Evolutionary conservation across 225 moss, liverwort and hornwort species (phyloP), one percentile per base, ranked within the genome.

Genomic region (Climacium dendroides): DNA sequence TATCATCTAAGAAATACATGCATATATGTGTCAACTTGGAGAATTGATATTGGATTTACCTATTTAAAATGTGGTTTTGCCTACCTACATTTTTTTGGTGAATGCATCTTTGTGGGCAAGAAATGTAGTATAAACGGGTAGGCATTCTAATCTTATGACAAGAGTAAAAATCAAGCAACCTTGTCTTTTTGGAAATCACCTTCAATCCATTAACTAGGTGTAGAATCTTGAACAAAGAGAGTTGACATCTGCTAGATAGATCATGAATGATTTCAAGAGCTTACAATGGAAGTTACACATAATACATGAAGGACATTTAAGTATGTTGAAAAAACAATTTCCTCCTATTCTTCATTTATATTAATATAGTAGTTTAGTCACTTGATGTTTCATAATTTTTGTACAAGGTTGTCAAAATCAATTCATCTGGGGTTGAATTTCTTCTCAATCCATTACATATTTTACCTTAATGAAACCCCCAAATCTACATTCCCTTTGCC

Each of bases 71-170:
- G 52, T 22, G 3, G 0, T 32, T 48, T 45, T 28, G 6, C 2
- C 2, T 45, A 45, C 17, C 6, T 6, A 6, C 0, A 0, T 0
- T 6, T 45, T 18, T 29, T 47, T 17, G 45, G 11, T 18, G 29
- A 47, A 43, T 45, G 73, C 10, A 73, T 29, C 47, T 29, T 47
- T 1, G 6, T 5, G 50, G 5, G 34, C 15, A 35, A 34, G 3
- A 43, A 52, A 20, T 50, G 13, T 0, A 0, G 3, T 5, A 20
- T 74, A 1, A n/a, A n/a, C n/a, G n/a, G n/a, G n/a, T n/a, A n/a
- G n/a, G 8, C n/a, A 35, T n/a, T 24, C 25, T 24, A 54, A 54
- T 54, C 9, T 6, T 23, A 24, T 24, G 2, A 54, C 16, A 54
- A 77, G 22, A 15, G 2, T 50, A 10, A 48, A 11, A 48, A 23